Evolutionary conservation across 352 stramenopile species (phyloP).

Genomic region (Globisporangium abappressorium): DNA sequence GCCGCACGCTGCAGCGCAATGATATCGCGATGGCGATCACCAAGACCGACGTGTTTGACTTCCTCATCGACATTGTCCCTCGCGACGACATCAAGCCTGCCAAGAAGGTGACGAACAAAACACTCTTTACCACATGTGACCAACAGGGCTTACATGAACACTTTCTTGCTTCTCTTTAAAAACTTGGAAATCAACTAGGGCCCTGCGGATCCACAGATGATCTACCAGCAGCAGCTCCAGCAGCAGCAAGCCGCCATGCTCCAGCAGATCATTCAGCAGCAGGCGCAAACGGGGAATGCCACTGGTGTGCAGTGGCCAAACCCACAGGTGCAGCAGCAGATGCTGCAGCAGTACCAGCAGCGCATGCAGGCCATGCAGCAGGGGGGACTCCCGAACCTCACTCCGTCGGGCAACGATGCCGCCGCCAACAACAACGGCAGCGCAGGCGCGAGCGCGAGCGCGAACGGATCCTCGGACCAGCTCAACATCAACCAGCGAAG

Average conservation of each 20-base stretch:
- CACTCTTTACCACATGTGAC: not conserved
- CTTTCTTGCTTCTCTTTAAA: not conserved
- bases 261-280: conserved; percentile 83
- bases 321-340: conserved; percentile 83
- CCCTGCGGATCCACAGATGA: conserved; percentile 60
- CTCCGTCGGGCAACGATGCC: conserved; percentile 43
- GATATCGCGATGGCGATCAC: conserved; percentile 90
- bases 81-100: conserved; percentile 84
- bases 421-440: conserved; percentile 23
- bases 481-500: conserved; percentile 74
- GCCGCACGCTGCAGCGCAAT: conserved; percentile 89
- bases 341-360: conserved; percentile 89
- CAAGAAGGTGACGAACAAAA: conserved; percentile 49
- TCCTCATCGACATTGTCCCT: conserved; percentile 91
- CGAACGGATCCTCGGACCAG: conserved; percentile 46
- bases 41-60: conserved; percentile 92
- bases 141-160: not conserved
- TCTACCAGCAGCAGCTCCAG: conserved; percentile 88
- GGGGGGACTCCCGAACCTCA: conserved; percentile 34
- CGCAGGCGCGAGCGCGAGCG: conserved; percentile 25
- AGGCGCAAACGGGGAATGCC: conserved; percentile 57
- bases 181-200: conserved; percentile 14
- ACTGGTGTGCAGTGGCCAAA: conserved; percentile 65
- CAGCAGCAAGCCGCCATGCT: conserved; percentile 87
- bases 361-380: conserved; percentile 66